Evolutionary conservation across 306 rosid species (phyloP).

Genomic region (Prunus kanzakura): DNA sequence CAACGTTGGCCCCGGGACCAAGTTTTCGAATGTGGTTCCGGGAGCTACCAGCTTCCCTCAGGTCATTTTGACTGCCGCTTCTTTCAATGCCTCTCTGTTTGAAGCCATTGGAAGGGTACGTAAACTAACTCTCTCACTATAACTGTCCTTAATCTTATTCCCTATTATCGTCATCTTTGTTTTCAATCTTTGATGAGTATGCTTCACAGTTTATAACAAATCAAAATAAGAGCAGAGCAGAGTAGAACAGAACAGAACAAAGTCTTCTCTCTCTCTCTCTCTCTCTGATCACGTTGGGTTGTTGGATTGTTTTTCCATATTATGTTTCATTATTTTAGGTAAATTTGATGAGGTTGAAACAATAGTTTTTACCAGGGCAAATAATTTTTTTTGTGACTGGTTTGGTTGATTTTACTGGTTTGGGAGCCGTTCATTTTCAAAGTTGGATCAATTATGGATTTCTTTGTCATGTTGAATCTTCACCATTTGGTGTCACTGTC

Average conservation of each 20-base stretch:
- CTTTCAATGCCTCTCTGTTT: constrained; percentile 85
- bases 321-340: not conserved
- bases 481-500: not conserved
- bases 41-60: constrained; percentile 94
- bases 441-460: not conserved
- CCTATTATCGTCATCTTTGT: not conserved
- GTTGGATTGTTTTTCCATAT: too few species aligned
- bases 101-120: constrained; percentile 83
- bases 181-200: not conserved
- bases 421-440: not conserved
- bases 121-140: not conserved
- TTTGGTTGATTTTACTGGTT: not conserved
- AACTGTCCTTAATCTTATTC: not conserved
- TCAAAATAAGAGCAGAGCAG: too few species aligned
- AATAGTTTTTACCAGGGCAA: too few species aligned
- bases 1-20: constrained; percentile 74
- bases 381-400: too few species aligned
- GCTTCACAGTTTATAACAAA: too few species aligned
- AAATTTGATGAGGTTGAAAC: not conserved
- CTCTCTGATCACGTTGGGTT: too few species aligned
- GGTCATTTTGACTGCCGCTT: constrained; percentile 87
- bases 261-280: too few species aligned
- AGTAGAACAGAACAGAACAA: too few species aligned
- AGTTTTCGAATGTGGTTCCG: constrained; percentile 60
- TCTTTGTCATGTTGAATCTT: not conserved